These are phyloP conservation scores for Candida sanyaensis DNA, from an alignment of 1,139 yeast genomes.

Conservation along the genomic window DNA sequence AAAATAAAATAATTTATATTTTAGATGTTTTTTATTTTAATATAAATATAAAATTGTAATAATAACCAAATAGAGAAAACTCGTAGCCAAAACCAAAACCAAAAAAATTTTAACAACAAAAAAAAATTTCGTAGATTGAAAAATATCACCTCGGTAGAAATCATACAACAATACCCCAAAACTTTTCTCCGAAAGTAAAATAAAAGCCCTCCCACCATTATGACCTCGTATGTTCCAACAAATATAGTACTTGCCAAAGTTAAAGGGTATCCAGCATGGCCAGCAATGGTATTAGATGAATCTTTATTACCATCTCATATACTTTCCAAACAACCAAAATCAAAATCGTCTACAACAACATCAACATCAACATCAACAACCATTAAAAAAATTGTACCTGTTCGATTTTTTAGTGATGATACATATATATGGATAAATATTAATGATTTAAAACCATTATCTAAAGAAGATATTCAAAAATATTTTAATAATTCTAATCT, in stretches of 20 bases:
- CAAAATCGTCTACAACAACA: conserved; percentile 23
- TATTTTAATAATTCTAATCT: conserved; percentile 22
- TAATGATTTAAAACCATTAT: conserved; percentile 41
- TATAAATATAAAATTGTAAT: too few species aligned
- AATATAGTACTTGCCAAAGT: conserved; percentile 68
- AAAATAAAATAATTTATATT: neutral
- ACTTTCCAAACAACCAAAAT: conserved; percentile 47
- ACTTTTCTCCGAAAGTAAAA: too few species aligned
- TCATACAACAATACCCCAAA: too few species aligned
- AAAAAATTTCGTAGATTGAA: neutral
- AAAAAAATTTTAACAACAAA: neutral
- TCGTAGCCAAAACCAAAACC: neutral
- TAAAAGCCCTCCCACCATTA: too few species aligned
- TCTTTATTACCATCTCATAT: conserved; percentile 58
- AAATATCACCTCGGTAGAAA: too few species aligned
- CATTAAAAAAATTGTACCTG: conserved; percentile 38
- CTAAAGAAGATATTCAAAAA: conserved; percentile 27
- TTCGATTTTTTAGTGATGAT: conserved; percentile 65
- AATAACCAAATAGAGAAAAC: too few species aligned
- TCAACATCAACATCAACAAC: conserved; percentile 19
- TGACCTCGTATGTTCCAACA: conserved; percentile 18
- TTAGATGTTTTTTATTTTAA: too few species aligned
- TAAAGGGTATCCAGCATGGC: conserved; percentile 83
- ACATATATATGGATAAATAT: conserved; percentile 62
- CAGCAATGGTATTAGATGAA: conserved; percentile 71